A percentile compares a stretch with the other conserved stretches of the same genome.
Conservation (phyloP, 2,329 filamentous ascomycete genomes). For the Fusarium nematophilum region DNA sequence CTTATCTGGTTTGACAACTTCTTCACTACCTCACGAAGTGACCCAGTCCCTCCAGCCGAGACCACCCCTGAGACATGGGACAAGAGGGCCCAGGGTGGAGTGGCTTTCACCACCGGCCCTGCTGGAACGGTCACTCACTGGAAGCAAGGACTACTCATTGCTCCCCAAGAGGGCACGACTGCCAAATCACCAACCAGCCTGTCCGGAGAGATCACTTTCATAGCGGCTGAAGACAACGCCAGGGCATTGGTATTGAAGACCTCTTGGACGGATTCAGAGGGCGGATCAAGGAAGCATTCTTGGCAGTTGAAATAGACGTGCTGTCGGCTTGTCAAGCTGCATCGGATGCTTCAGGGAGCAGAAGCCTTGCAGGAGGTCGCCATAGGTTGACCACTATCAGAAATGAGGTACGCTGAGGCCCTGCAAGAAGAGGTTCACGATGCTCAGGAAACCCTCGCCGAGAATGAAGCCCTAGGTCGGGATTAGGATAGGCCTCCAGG, state of each 20-base stretch:
- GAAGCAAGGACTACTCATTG: constrained; percentile 83
- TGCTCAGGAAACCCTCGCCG: constrained; percentile 91
- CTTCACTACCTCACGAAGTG: constrained; percentile 74
- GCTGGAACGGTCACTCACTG: constrained; percentile 84
- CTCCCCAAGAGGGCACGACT: constrained; percentile 68
- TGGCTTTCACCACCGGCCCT: constrained; percentile 92
- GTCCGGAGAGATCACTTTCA: constrained; percentile 75
- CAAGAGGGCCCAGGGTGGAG: constrained; percentile 66
- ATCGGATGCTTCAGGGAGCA: neutral
- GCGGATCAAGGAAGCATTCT: constrained; percentile 57
- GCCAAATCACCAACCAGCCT: constrained; percentile 64
- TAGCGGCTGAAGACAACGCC: constrained; percentile 75
- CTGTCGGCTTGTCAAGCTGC: neutral
- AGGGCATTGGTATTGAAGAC: constrained; percentile 74
- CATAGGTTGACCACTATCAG: constrained; percentile 46
- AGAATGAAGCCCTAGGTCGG: constrained; percentile 80
- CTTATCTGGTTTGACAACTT: constrained; percentile 95
- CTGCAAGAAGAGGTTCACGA: constrained; percentile 87
- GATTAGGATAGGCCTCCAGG: constrained; percentile 16
- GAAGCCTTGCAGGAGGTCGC: neutral
- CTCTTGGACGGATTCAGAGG: constrained; percentile 66
- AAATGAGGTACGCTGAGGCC: constrained; percentile 81
- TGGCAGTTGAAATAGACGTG: constrained; percentile 61
- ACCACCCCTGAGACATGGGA: constrained; percentile 72
- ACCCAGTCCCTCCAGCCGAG: constrained; percentile 60